Evolutionary conservation across 805 yeast species (phyloP).

Genomic region (Tetrapisispora fleetii): DNA sequence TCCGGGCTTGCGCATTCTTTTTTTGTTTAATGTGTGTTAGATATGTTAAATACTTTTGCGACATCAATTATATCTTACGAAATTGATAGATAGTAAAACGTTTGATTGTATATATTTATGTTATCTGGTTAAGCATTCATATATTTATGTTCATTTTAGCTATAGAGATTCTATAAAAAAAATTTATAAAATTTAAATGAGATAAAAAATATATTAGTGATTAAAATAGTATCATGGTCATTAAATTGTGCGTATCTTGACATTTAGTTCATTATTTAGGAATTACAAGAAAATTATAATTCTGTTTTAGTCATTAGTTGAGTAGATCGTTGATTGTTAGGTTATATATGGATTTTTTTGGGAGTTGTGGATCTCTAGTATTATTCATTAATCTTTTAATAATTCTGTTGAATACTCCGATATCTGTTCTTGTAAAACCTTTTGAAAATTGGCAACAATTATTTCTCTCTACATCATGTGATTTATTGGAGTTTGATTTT

Average conservation of each 20-base stretch:
- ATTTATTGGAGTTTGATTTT: conserved; percentile 4
- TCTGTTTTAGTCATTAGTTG: background rate
- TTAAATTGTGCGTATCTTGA: background rate
- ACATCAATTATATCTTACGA: no score
- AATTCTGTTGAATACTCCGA: conserved; percentile 6
- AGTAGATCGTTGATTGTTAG: background rate
- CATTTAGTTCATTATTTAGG: background rate
- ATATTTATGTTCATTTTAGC: background rate
- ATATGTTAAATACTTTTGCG: no score
- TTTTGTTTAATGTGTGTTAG: no score
- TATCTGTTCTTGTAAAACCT: conserved; percentile 34
- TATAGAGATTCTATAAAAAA: background rate
- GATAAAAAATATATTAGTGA: background rate
- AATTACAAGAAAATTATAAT: background rate
- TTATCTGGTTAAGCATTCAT: background rate
- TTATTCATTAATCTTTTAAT: background rate
- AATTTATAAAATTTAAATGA: background rate
- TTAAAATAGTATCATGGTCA: background rate
- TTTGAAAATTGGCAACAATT: conserved; percentile 45
- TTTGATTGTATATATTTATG: background rate
- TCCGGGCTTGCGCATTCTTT: conserved; percentile 5
- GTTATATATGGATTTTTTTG: background rate
- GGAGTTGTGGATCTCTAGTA: background rate
- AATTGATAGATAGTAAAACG: no score
- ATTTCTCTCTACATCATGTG: background rate